A percentile compares a stretch with the other conserved stretches of the same genome.
These are phyloP conservation scores for Penicillium sp. DNA, from an alignment of 2,329 filamentous ascomycete species.

Conservation along the genomic window DNA sequence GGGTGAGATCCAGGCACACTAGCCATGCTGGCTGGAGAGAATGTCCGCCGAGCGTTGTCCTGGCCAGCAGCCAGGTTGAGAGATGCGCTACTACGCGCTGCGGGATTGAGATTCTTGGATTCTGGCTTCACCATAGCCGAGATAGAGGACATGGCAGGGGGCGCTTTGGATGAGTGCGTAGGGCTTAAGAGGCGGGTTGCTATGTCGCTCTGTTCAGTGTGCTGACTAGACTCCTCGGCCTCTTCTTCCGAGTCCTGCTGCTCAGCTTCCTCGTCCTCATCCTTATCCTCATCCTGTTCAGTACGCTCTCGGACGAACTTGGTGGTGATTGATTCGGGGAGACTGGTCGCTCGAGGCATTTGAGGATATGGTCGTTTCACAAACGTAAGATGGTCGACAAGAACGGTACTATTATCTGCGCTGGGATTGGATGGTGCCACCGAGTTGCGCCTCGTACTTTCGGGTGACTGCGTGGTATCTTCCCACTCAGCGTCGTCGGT, in stretches of 20 bases:
- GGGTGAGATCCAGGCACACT: conserved; percentile 31
- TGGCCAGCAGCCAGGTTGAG: conserved; percentile 36
- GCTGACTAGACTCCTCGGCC: conserved; percentile 19
- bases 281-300: conserved; percentile 17
- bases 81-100: conserved; percentile 37
- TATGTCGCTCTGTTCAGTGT: conserved; percentile 36
- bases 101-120: conserved; percentile 32
- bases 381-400: conserved; percentile 41
- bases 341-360: conserved; percentile 37
- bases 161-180: conserved; percentile 43
- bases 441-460: conserved; percentile 47
- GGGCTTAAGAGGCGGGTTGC: conserved; percentile 38
- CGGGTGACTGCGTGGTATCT: conserved; percentile 48
- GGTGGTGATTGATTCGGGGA: conserved; percentile 37
- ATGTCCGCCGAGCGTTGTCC: conserved; percentile 31
- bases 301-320: conserved; percentile 29
- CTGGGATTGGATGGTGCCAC: conserved; percentile 37
- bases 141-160: conserved; percentile 49
- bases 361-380: conserved; percentile 42
- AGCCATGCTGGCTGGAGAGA: conserved; percentile 30
- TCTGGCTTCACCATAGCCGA: conserved; percentile 45
- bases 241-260: conserved; percentile 19
- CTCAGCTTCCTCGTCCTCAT: conserved; percentile 19
- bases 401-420: conserved; percentile 33
- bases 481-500: conserved; percentile 49